Evolutionary conservation across 495 filamentous ascomycete genomes (phyloP).

Genomic region (Podospora anserina): DNA sequence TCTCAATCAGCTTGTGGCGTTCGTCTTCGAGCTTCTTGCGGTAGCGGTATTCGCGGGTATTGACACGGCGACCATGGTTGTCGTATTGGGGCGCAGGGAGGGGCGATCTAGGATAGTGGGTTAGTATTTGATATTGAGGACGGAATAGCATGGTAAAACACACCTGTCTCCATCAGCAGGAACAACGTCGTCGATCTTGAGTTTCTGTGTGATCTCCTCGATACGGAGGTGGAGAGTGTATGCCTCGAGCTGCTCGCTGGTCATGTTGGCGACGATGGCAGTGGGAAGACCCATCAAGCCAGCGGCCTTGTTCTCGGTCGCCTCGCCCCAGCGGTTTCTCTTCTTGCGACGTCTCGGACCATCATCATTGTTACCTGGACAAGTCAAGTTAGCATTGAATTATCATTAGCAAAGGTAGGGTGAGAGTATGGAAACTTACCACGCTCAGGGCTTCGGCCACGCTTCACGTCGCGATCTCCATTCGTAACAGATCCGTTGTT

Average conservation of each 20-base stretch:
- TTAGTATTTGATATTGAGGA: conserved; percentile 7
- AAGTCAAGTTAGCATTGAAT: neutral
- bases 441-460: conserved; percentile 52
- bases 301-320: conserved; percentile 93
- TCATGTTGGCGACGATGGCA: conserved; percentile 94
- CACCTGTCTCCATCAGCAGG: conserved; percentile 92
- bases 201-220: conserved; percentile 98
- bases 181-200: conserved; percentile 96
- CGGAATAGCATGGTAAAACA: conserved; percentile 27
- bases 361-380: conserved; percentile 56
- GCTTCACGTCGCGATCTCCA: conserved; percentile 63
- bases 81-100: conserved; percentile 97
- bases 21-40: conserved; percentile 97
- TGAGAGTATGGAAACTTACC: conserved; percentile 17
- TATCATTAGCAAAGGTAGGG: neutral
- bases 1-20: conserved; percentile 95
- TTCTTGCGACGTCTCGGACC: conserved; percentile 86
- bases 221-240: conserved; percentile 94
- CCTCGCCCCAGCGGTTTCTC: conserved; percentile 96
- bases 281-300: conserved; percentile 97
- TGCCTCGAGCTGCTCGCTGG: conserved; percentile 93
- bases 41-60: conserved; percentile 95
- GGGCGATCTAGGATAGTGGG: conserved; percentile 64
- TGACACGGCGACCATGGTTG: conserved; percentile 97
- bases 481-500: conserved; percentile 21